Base-by-base conservation (phyloP, 148 eudicot genomes). In the Heliamphora exappendiculata region DNA sequence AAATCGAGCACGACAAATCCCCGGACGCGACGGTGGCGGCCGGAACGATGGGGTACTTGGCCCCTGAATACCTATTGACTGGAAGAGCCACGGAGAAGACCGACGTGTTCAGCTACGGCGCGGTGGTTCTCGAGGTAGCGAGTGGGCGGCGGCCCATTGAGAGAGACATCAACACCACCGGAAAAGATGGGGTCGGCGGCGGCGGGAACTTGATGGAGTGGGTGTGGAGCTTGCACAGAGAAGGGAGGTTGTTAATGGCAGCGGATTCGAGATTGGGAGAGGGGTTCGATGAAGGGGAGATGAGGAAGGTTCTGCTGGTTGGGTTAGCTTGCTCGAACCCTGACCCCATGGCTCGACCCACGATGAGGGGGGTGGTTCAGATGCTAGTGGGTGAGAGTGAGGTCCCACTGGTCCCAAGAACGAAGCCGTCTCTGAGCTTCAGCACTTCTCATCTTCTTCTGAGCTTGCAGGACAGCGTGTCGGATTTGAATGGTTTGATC, bases 1-100 rank as follows among this genome's bases (percentile, higher is more conserved):
- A 87, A 75, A 70, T 86, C 7, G 97, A 88, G 85, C 94, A 90
- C 55, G 92, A 92, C 4, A 88, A 86, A 72, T 90, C 97, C 0
- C 92, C 94, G 24, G 94, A 88, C 26, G 88, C 90, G 31, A 88
- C 94, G 0, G 89, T 84, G 63, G 92, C 92, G 1, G 97, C 94
- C 1, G 97, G 97, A 31, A 92, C 97, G 28, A 92, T 92, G 97
- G 97, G 97, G 59, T 92, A 92, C 74, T 59, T 92, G 55, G 97
- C 97, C 2, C 97, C 97, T 1, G 97, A 92, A 65, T 92, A 90
- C 31, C 74, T 92, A 14, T 5, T 88, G 16, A 92, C 92, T 0
- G 94, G 97, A 0, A 78, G 92, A 3, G 97, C 97, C 0, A 87
- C 88, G 0, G 94, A 90, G 63, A 90, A 86, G 20, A 88, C 92